A percentile compares a stretch with the other conserved stretches of the same genome.
Conservation (phyloP, 495 filamentous ascomycete genomes). For the Xylaria telfairii region DNA sequence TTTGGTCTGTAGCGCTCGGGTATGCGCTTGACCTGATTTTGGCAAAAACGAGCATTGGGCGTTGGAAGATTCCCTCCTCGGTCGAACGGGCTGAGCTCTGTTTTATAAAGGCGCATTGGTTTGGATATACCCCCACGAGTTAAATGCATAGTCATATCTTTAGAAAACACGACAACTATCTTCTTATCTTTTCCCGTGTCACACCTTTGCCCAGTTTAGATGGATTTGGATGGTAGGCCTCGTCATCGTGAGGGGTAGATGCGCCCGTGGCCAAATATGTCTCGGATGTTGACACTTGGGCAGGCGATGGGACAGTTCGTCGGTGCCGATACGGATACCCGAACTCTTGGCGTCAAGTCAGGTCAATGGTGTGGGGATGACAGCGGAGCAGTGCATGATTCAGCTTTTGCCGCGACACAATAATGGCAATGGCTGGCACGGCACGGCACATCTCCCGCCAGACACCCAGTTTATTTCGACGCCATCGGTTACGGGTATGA, state of each 20-base stretch:
- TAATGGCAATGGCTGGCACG: not conserved
- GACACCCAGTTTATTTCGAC: not conserved
- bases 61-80: constrained; percentile 12
- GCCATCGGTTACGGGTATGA: not conserved
- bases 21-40: constrained; percentile 5
- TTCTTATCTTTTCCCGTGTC: not conserved
- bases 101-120: constrained; percentile 16
- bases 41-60: constrained; percentile 23
- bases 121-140: constrained; percentile 26
- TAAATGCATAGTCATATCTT: constrained; percentile 2
- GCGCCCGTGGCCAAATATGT: not conserved
- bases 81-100: not conserved
- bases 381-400: not conserved
- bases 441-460: not conserved
- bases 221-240: not conserved
- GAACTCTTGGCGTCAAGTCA: not conserved
- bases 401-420: not conserved
- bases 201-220: not conserved
- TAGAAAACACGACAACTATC: not conserved
- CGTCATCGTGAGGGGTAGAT: constrained; percentile 13
- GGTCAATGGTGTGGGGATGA: not conserved
- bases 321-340: constrained; percentile 6
- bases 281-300: not conserved
- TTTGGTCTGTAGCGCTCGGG: constrained; percentile 12
- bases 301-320: too few relatives aligned